These are phyloP conservation scores for Incumbomyces lentus DNA, from an alignment of 2,329 filamentous ascomycete species.

Conservation along the genomic window DNA sequence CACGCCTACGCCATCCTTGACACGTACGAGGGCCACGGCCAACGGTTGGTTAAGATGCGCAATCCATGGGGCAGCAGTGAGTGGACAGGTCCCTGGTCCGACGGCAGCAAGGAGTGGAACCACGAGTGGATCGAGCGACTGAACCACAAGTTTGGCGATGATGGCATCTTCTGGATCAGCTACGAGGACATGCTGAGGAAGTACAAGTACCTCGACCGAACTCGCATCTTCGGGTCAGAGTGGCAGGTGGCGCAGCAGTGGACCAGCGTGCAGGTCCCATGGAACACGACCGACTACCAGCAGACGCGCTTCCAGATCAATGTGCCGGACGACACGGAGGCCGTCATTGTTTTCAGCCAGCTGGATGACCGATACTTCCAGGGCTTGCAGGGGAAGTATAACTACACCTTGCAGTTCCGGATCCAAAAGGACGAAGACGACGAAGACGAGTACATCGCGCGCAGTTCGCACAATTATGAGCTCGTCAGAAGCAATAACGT, in stretches of 20 bases:
- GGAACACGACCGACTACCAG: slow-evolving; percentile 49
- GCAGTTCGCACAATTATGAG: slow-evolving; percentile 45
- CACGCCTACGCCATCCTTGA: slow-evolving; percentile 52
- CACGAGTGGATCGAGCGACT: slow-evolving; percentile 65
- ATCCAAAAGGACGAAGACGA: slow-evolving; percentile 48
- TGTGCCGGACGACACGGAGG: slow-evolving; percentile 41
- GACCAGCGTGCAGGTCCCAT: slow-evolving; percentile 51
- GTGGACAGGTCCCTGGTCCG: slow-evolving; percentile 74
- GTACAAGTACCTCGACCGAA: slow-evolving; percentile 52
- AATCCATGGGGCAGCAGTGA: slow-evolving; percentile 77
- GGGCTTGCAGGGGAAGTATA: slow-evolving; percentile 48
- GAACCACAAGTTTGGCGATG: slow-evolving; percentile 64
- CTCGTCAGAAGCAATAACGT: slow-evolving; percentile 68
- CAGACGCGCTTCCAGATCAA: slow-evolving; percentile 50
- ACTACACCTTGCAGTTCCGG: slow-evolving; percentile 49
- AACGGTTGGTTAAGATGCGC: slow-evolving; percentile 48
- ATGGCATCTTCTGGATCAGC: slow-evolving; percentile 57
- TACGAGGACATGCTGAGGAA: slow-evolving; percentile 49
- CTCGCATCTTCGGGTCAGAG: slow-evolving; percentile 49
- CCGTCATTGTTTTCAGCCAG: slow-evolving; percentile 50
- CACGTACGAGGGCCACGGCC: slow-evolving; percentile 50
- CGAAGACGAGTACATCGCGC: slow-evolving; percentile 49
- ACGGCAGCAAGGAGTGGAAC: slow-evolving; percentile 78
- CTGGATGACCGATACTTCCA: slow-evolving; percentile 51
- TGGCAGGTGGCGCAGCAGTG: slow-evolving; percentile 54